A percentile compares a stretch with the other conserved stretches of the same genome.
Conservation (phyloP, 306 rosid species). For the Carpinus viminea region DNA sequence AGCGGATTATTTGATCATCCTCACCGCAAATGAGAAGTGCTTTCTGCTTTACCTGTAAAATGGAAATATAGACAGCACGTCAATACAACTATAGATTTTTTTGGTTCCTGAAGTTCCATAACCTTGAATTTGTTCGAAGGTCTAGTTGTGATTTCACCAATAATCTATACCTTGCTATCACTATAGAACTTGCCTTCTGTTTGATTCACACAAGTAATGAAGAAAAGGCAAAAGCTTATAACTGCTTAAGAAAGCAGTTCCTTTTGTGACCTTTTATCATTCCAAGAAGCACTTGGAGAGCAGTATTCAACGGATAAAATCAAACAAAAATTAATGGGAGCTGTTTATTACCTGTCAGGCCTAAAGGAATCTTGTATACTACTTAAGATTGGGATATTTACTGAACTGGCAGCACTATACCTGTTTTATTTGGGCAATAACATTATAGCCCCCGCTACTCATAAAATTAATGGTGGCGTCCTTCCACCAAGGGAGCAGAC, state of each 20-base stretch:
- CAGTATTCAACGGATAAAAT: neutral
- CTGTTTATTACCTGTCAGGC: neutral
- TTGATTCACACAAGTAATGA: neutral
- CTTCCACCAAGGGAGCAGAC: constrained; percentile 61
- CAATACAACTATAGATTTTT: neutral
- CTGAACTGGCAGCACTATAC: constrained; percentile 13
- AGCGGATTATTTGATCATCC: constrained; percentile 44
- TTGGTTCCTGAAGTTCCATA: neutral
- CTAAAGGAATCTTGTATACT: neutral
- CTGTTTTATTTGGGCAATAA: constrained; percentile 44
- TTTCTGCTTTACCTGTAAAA: constrained; percentile 50
- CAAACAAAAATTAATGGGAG: neutral
- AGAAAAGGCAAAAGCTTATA: neutral
- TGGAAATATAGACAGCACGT: neutral
- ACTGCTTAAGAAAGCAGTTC: neutral
- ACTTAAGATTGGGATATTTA: neutral
- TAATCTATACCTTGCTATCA: neutral
- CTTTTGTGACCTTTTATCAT: neutral
- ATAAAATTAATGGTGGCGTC: constrained; percentile 53
- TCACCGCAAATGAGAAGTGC: constrained; percentile 51
- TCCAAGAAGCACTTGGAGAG: neutral
- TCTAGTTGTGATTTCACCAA: neutral
- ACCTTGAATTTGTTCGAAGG: neutral
- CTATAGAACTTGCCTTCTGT: neutral
- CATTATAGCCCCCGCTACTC: constrained; percentile 54